Conservation (phyloP, 1,139 yeast genomes). For the Cylindricascospora bacillispora region DNA sequence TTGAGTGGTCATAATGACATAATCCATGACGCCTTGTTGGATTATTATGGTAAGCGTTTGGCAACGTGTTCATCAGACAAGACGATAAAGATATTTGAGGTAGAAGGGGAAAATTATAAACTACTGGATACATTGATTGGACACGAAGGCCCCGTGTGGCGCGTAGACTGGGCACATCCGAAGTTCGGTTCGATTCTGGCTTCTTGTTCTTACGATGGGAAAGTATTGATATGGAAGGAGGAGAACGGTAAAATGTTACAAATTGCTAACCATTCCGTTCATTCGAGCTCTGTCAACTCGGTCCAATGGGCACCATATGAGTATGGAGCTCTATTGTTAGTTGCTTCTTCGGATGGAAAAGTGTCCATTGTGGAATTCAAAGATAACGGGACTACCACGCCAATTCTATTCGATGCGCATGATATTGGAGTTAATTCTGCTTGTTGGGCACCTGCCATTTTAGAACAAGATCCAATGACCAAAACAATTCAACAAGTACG, state of each 20-base stretch:
- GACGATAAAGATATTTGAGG: slow-evolving; percentile 83
- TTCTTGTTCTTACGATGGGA: slow-evolving; percentile 90
- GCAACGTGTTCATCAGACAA: slow-evolving; percentile 95
- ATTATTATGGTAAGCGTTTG: slow-evolving; percentile 86
- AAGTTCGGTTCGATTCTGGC: slow-evolving; percentile 93
- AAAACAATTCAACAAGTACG: slow-evolving; percentile 32
- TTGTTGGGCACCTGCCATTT: slow-evolving; percentile 75
- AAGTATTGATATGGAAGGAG: slow-evolving; percentile 90
- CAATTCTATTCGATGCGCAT: slow-evolving; percentile 50
- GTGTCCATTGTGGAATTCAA: slow-evolving; percentile 85
- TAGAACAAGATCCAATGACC: slow-evolving; percentile 12
- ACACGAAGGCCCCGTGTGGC: slow-evolving; percentile 99
- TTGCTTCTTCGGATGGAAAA: slow-evolving; percentile 91
- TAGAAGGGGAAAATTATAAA: slow-evolving; percentile 72
- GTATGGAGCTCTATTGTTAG: slow-evolving; percentile 80
- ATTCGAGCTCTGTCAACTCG: slow-evolving; percentile 88
- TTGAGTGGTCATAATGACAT: slow-evolving; percentile 78
- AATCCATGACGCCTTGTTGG: slow-evolving; percentile 94
- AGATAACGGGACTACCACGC: slow-evolving; percentile 75
- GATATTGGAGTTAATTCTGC: slow-evolving; percentile 89
- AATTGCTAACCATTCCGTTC: slow-evolving; percentile 78
- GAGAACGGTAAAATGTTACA: slow-evolving; percentile 81
- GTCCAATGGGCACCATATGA: slow-evolving; percentile 98
- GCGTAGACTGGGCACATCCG: slow-evolving; percentile 98
- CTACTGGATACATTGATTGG: slow-evolving; percentile 70